Evolutionary conservation across 2,329 filamentous ascomycete species (phyloP).

Genomic region (Hypoxylon sp.): DNA sequence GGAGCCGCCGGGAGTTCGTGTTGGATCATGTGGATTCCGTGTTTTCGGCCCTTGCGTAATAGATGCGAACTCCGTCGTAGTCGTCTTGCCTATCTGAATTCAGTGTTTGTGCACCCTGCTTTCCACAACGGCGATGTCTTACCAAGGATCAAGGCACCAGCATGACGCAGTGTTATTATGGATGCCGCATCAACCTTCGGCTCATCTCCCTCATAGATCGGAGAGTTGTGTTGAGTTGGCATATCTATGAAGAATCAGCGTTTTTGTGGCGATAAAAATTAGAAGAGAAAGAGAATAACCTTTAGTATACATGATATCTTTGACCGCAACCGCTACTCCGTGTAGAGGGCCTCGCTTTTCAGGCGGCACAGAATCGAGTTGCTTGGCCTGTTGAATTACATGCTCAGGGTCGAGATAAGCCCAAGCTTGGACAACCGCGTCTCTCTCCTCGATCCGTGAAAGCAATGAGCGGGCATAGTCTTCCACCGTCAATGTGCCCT

Average conservation of each 20-base stretch:
- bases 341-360: constrained; percentile 66
- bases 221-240: constrained; percentile 68
- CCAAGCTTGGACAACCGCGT: constrained; percentile 63
- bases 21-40: constrained; percentile 74
- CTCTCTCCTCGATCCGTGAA: constrained; percentile 58
- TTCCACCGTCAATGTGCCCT: constrained; percentile 63
- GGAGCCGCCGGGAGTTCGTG: constrained; percentile 77
- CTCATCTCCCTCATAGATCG: constrained; percentile 65
- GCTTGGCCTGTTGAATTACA: constrained; percentile 63
- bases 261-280: neutral
- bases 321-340: constrained; percentile 67
- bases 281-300: constrained; percentile 49
- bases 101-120: neutral
- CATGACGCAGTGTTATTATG: constrained; percentile 66
- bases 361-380: constrained; percentile 62
- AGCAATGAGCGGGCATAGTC: constrained; percentile 63
- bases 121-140: constrained; percentile 2
- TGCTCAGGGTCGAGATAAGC: constrained; percentile 60
- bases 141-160: constrained; percentile 71
- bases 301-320: constrained; percentile 69
- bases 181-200: constrained; percentile 66
- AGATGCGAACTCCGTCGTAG: constrained; percentile 76
- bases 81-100: constrained; percentile 63
- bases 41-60: constrained; percentile 68
- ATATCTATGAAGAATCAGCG: constrained; percentile 57